Percentiles rank a stretch among this genome's conserved stretches.
Evolutionary conservation across 192 early-diverging fungal species (phyloP).

Genomic region (Pilobolus umbonatus): DNA sequence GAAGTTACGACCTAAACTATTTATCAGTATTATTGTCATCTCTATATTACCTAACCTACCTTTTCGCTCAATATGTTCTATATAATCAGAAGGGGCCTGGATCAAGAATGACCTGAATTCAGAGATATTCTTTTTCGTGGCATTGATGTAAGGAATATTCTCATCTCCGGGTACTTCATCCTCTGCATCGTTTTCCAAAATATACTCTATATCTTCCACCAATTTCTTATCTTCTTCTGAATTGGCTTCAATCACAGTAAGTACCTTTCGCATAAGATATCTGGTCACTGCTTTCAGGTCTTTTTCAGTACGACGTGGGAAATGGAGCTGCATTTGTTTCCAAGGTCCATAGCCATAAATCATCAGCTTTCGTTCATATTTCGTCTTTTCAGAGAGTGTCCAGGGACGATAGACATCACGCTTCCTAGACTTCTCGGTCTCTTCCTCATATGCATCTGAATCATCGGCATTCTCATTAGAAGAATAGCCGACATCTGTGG

Average conservation of each 20-base stretch:
- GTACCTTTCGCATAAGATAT: conserved; percentile 46
- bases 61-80: conserved; percentile 71
- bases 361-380: conserved; percentile 58
- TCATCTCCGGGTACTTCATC: conserved; percentile 42
- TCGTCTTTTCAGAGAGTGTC: conserved; percentile 50
- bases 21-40: background rate
- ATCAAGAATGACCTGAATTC: conserved; percentile 66
- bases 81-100: conserved; percentile 68
- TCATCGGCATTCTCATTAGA: conserved; percentile 44
- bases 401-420: conserved; percentile 35
- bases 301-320: conserved; percentile 52
- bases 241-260: conserved; percentile 42
- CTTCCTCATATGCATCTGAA: conserved; percentile 45
- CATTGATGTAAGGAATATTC: conserved; percentile 58
- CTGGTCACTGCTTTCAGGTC: conserved; percentile 57
- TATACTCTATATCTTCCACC: conserved; percentile 55
- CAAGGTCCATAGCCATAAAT: conserved; percentile 57
- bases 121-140: conserved; percentile 58
- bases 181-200: conserved; percentile 35
- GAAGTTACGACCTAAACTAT: conserved; percentile 55
- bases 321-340: conserved; percentile 56
- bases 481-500: conserved; percentile 32
- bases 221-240: conserved; percentile 56
- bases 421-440: conserved; percentile 30
- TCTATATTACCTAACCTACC: too few relatives aligned